These are phyloP conservation scores for Lichenothelia convexa DNA, from an alignment of 495 filamentous ascomycete genomes.

Conservation along the genomic window DNA sequence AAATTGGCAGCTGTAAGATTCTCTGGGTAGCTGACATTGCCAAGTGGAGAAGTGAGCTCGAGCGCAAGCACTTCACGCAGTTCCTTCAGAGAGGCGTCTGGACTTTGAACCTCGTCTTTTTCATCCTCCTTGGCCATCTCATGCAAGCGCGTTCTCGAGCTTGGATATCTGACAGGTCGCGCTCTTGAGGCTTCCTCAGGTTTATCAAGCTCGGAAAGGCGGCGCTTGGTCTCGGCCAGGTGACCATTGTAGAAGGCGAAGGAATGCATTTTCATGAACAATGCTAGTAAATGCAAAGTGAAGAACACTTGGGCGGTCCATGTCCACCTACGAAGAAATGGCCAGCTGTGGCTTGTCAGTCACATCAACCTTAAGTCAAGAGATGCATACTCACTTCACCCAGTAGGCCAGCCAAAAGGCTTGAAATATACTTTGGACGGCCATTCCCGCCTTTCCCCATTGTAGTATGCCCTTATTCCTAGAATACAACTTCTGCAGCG, in stretches of 20 bases:
- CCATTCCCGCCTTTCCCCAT: slow-evolving; percentile 61
- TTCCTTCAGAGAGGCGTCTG: slow-evolving; percentile 22
- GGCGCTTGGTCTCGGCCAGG: slow-evolving; percentile 66
- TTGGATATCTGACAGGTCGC: slow-evolving; percentile 61
- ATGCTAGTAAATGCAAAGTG: slow-evolving; percentile 68
- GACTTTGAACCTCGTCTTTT: slow-evolving; percentile 23
- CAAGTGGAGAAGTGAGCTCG: slow-evolving; percentile 77
- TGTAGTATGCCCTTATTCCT: slow-evolving; percentile 36
- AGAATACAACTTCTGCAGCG: slow-evolving; percentile 51
- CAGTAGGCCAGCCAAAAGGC: slow-evolving; percentile 61
- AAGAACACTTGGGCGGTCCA: slow-evolving; percentile 94
- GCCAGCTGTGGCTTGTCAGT: slow-evolving; percentile 36
- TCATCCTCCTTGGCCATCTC: slow-evolving; percentile 16
- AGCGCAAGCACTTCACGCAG: slow-evolving; percentile 76
- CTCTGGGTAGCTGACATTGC: slow-evolving; percentile 72
- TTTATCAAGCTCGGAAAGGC: slow-evolving; percentile 60
- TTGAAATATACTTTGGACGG: slow-evolving; percentile 69
- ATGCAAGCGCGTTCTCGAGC: slow-evolving; percentile 27
- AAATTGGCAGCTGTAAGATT: slow-evolving; percentile 76
- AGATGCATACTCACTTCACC: slow-evolving; percentile 40
- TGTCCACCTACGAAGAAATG: slow-evolving; percentile 78
- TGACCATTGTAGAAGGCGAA: slow-evolving; percentile 98
- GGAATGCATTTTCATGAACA: slow-evolving; percentile 98
- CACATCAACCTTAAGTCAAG: background rate
- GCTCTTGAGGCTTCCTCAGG: slow-evolving; percentile 48